Percentiles rank a stretch among this genome's conserved stretches.
Conservation (phyloP, 73 alveolate genomes). For the Breviolum minutum region DNA sequence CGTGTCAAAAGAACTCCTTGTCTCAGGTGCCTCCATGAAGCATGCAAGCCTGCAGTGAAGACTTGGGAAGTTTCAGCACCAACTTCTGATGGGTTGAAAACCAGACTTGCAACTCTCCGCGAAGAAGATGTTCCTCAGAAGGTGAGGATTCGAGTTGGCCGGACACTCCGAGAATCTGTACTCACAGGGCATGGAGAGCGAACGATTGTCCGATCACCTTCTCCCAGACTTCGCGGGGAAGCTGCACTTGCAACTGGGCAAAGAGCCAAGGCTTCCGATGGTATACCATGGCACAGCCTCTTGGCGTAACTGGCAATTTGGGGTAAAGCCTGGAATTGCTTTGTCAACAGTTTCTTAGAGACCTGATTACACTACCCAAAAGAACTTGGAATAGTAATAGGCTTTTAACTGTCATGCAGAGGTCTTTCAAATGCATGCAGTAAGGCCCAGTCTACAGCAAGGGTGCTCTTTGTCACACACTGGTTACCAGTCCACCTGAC, state of each 20-base stretch:
- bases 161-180: background rate
- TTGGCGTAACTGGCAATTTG: background rate
- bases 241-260: conserved; percentile 26
- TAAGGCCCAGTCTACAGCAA: conserved; percentile 44
- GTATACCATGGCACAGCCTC: conserved; percentile 26
- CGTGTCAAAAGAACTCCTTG: background rate
- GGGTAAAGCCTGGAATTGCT: no score
- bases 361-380: no score
- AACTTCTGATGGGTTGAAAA: conserved; percentile 33
- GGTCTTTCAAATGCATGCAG: background rate
- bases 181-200: conserved; percentile 41
- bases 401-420: background rate
- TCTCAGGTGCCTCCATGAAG: conserved; percentile 36
- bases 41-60: background rate
- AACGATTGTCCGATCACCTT: background rate
- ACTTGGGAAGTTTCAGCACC: background rate
- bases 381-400: background rate
- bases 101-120: conserved; percentile 12
- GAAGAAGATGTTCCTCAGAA: conserved; percentile 26
- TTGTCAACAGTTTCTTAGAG: no score
- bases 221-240: conserved; percentile 32
- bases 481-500: background rate
- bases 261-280: background rate
- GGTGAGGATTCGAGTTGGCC: background rate
- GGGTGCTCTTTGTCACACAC: conserved; percentile 47